These are phyloP conservation scores for Warburgia ugandensis DNA, from an alignment of 164 flowering plant genomes.

Conservation along the genomic window DNA sequence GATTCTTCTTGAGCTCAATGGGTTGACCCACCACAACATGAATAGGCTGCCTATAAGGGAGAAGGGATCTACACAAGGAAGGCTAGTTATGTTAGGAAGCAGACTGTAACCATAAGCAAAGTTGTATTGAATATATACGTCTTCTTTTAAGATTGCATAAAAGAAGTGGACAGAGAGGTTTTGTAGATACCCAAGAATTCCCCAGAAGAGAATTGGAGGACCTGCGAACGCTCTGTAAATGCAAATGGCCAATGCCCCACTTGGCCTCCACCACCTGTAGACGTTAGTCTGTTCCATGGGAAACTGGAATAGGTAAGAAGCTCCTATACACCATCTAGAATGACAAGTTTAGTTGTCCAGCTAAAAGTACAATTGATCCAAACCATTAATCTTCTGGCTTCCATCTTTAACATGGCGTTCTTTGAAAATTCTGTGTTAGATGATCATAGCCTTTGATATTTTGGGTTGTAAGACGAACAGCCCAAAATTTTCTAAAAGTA, in stretches of 20 bases:
- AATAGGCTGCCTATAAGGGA: conserved; percentile 63
- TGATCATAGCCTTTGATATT: too few relatives aligned
- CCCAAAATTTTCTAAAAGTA: too few relatives aligned
- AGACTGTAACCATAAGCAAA: neutral
- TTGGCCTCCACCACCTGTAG: conserved; percentile 90
- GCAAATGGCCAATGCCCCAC: conserved; percentile 37
- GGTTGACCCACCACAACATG: conserved; percentile 85
- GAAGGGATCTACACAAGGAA: conserved; percentile 41
- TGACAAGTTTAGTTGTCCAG: too few relatives aligned
- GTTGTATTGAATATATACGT: neutral
- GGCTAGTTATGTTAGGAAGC: neutral
- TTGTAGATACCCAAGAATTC: conserved; percentile 60
- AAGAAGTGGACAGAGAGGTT: neutral
- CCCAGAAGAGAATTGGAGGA: conserved; percentile 77
- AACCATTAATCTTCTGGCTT: too few relatives aligned
- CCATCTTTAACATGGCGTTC: too few relatives aligned
- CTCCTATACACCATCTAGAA: too few relatives aligned
- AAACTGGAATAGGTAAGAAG: too few relatives aligned
- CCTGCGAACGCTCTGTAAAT: conserved; percentile 66
- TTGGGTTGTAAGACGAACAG: too few relatives aligned
- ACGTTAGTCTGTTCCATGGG: conserved; percentile 41
- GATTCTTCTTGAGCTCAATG: conserved; percentile 30
- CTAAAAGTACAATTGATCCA: too few relatives aligned
- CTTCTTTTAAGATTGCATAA: neutral
- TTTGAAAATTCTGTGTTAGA: too few relatives aligned